A percentile compares a stretch with the other conserved stretches of the same genome.
Evolutionary conservation across 1,284 basidiomycete species (phyloP).

Genomic region (Cutaneotrichosporon spelunceum): DNA sequence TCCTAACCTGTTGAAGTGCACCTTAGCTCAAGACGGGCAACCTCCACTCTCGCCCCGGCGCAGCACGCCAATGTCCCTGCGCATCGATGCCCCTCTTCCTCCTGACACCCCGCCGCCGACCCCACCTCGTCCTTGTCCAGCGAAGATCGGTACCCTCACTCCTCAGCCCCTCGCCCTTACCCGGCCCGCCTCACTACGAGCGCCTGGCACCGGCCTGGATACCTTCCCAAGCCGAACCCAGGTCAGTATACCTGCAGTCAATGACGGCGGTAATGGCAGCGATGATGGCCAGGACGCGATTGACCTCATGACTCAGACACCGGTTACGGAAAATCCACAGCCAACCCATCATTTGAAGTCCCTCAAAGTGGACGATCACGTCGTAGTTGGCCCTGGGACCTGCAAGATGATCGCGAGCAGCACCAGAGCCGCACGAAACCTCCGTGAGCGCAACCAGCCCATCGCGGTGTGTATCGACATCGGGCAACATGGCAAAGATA

Average conservation of each 20-base stretch:
- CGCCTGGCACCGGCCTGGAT: too few species aligned
- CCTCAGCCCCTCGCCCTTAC: neutral
- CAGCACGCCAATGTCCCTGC: too few species aligned
- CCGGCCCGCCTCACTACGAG: too few species aligned
- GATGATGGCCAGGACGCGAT: neutral
- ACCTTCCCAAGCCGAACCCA: neutral
- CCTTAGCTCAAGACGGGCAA: too few species aligned
- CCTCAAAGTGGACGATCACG: neutral
- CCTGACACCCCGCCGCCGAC: neutral
- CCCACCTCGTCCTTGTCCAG: neutral
- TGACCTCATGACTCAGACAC: neutral
- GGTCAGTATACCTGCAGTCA: neutral
- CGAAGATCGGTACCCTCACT: neutral
- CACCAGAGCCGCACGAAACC: neutral
- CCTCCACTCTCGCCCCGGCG: too few species aligned
- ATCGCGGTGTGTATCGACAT: constrained; percentile 5
- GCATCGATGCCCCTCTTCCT: neutral
- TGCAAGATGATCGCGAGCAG: neutral
- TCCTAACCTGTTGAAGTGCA: too few species aligned
- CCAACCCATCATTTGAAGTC: neutral
- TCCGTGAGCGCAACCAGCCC: constrained; percentile 7
- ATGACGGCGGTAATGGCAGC: too few species aligned
- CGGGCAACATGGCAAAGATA: neutral
- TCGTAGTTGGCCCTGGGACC: neutral
- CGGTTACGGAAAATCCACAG: neutral